Conservation (phyloP, 2,329 filamentous ascomycete species). For the Apiospora rasikravindrae region DNA sequence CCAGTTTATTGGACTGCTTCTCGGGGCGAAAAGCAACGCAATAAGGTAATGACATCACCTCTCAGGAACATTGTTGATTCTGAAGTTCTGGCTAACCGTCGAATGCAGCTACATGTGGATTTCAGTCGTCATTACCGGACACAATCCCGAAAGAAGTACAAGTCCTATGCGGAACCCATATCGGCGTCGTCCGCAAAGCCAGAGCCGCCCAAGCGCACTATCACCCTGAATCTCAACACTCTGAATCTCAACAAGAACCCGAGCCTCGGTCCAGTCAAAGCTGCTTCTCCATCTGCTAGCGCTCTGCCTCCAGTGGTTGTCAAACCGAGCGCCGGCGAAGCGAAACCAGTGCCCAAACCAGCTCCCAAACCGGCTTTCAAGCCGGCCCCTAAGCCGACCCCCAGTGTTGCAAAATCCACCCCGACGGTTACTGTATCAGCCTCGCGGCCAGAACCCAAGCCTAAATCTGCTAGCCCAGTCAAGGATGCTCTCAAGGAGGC, state of each 20-base stretch:
- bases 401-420: not conserved
- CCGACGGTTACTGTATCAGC: not conserved
- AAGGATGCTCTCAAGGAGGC: conserved; percentile 29
- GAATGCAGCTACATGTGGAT: conserved; percentile 26
- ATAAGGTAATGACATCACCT: conserved; percentile 22
- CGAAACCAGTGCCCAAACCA: conserved; percentile 22
- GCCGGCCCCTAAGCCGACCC: not conserved
- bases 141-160: conserved; percentile 35
- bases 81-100: not conserved
- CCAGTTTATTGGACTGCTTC: conserved; percentile 51
- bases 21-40: conserved; percentile 34
- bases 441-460: conserved; percentile 8
- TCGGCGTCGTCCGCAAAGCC: conserved; percentile 24
- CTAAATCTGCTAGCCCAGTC: not conserved
- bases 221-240: conserved; percentile 40
- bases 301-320: not conserved
- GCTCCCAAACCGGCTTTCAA: not conserved
- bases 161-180: conserved; percentile 21
- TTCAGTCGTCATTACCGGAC: conserved; percentile 36
- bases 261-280: conserved; percentile 30
- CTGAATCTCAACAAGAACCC: conserved; percentile 36
- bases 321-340: not conserved
- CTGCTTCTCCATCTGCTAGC: conserved; percentile 9
- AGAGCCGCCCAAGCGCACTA: conserved; percentile 38
- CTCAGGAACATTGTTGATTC: not conserved